These are phyloP conservation scores for Aspergillus vadensis DNA, from an alignment of 2,329 filamentous ascomycete genomes.

Conservation along the genomic window DNA sequence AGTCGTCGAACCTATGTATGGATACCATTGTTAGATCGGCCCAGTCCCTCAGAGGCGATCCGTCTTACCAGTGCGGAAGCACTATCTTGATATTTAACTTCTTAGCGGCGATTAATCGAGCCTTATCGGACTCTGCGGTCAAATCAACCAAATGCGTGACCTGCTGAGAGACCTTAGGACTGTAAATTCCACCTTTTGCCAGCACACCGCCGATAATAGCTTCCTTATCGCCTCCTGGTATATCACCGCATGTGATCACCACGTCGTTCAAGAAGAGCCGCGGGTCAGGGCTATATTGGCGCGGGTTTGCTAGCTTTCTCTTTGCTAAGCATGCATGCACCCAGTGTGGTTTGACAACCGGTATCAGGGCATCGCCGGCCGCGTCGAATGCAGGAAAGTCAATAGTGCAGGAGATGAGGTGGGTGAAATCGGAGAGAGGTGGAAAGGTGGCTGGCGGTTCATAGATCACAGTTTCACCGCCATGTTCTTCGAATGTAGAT, in stretches of 20 bases:
- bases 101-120: conserved; percentile 60
- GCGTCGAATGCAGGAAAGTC: conserved; percentile 87
- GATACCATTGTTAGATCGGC: conserved; percentile 21
- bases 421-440: conserved; percentile 55
- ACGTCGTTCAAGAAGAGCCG: conserved; percentile 87
- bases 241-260: conserved; percentile 76
- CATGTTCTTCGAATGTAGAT: conserved; percentile 49
- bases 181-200: conserved; percentile 84
- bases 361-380: conserved; percentile 74
- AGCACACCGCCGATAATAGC: conserved; percentile 87
- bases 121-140: conserved; percentile 70
- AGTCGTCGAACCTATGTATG: conserved; percentile 82
- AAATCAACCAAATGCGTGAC: conserved; percentile 90
- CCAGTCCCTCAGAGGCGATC: not conserved
- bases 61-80: conserved; percentile 78
- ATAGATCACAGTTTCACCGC: conserved; percentile 51
- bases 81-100: conserved; percentile 77
- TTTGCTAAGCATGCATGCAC: conserved; percentile 70
- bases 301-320: conserved; percentile 71
- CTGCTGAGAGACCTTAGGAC: conserved; percentile 67
- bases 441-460: conserved; percentile 39
- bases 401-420: conserved; percentile 74
- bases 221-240: conserved; percentile 85
- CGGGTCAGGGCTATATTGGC: conserved; percentile 88
- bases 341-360: conserved; percentile 83